Evolutionary conservation across 352 stramenopile genomes (phyloP), one percentile per base, ranked within the genome.

Genomic region (Globisporangium viniferum): DNA sequence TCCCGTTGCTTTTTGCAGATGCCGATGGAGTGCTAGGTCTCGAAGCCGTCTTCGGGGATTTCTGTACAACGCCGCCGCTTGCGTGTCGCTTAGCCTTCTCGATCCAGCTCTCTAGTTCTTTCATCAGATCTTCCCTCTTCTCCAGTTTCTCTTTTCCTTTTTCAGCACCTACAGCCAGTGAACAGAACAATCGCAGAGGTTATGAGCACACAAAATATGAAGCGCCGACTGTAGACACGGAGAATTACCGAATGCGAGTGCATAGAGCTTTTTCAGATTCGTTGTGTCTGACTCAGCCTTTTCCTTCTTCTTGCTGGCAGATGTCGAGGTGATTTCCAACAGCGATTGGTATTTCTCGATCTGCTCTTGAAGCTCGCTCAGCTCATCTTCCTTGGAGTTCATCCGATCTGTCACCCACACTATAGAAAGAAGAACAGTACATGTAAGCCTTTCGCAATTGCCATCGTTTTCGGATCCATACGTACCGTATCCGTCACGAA

Each of bases 381-480:
- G 59, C 66, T 95, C 88, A 62, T 95, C 88, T 67, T 95, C 88
- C 60, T 95, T 95, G 12, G 84, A 91, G 59, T 95, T 95, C 88
- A 95, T 95, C 0, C 88, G 84, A 62, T 94, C 86, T 27, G 88
- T 95, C 5, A 95, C 86, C 86, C 88, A 95, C 22, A 95, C 88
- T 95, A 66, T 3, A 33, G n/a, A 36, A 51, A 67, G 14, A 67
- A 54, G 15, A 1, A 33, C 12, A 61, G 31, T 24, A 64, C 24
- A 59, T n/a, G 41, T 46, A 4, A 54, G 20, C 27, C n/a, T 29
- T 22, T 20, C 10, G 27, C 15, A 8, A 49, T 15, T 8, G 7
- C 15, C 29, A 14, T 12, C 0, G 6, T 46, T 36, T 36, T 33
- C 12, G 0, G 15, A 5, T 12, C 53, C 10, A 36, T 49, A 55